Percentiles rank a stretch among this genome's conserved stretches.
Conservation (phyloP, 148 eudicot genomes). For the Rhododendron molle region DNA sequence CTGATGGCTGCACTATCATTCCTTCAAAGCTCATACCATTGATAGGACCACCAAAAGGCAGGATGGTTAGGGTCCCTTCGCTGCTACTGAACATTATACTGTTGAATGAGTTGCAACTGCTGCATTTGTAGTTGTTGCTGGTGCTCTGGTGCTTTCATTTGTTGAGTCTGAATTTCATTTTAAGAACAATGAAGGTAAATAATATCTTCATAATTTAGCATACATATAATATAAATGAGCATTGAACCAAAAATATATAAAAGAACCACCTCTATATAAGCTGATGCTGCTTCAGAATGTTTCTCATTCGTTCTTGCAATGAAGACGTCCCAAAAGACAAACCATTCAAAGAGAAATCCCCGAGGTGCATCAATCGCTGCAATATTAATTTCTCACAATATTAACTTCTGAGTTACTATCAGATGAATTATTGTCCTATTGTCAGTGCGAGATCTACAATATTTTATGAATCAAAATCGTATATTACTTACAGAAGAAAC, state of each 20-base stretch:
- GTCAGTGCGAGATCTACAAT: too few species aligned
- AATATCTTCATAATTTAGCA: not conserved
- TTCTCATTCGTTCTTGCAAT: too few species aligned
- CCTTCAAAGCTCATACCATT: conserved; percentile 25
- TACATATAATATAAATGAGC: not conserved
- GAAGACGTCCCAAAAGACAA: too few species aligned
- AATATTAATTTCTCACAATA: too few species aligned
- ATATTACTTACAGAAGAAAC: too few species aligned
- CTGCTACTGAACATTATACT: conserved; percentile 32
- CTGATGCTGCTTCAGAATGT: conserved; percentile 81
- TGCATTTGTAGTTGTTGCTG: conserved; percentile 87
- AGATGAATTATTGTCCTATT: too few species aligned
- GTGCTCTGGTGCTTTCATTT: conserved; percentile 81
- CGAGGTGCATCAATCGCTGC: too few species aligned
- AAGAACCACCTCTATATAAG: conserved; percentile 76
- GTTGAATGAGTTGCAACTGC: conserved; percentile 88
- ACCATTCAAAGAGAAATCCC: too few species aligned
- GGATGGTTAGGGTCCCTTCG: too few species aligned
- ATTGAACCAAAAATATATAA: not conserved
- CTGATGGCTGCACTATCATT: conserved; percentile 51
- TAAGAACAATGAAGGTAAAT: not conserved
- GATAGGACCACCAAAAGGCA: too few species aligned
- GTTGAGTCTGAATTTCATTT: conserved; percentile 60
- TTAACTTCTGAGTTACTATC: too few species aligned
- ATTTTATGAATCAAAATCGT: too few species aligned